Base-by-base conservation (phyloP, 176 grass and related monocot species). In the Oryza glaberrima region DNA sequence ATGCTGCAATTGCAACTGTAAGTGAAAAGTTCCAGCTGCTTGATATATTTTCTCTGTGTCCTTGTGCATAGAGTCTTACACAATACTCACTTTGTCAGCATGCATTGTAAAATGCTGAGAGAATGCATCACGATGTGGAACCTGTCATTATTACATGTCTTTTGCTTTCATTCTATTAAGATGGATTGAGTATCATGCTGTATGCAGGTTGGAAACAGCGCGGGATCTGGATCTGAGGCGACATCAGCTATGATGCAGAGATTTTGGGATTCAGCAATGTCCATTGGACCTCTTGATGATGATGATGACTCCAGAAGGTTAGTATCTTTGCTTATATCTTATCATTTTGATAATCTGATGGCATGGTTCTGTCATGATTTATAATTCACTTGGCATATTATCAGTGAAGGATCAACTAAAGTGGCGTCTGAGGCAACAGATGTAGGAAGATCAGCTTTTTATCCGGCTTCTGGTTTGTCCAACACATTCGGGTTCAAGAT, bases 261-360 rank as follows among this genome's bases (percentile, higher is more conserved):
- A 79, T 99, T 99, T 81, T 99, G 91, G 96, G 96, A 99, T 90
- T 96, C 96, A 60, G 91, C 93, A 65, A 93, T 99, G 90, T 89
- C 91, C 78, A 90, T 95, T 84, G 91, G 91, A 82, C 93, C 93
- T 75, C 73, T 95, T 52, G 93, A 99, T 86, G 91, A 96, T 20
- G 93, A 99, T 5, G 86, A 86, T 75, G 96, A 99, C 77, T 94
- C 85, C 72, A 77, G 86, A 88, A 99, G 96, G 96, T 95, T 76
- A 70, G 48, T 67, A 44, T 86, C 28, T 52, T 45, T 72, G 61
- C 81, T 88, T 77, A 58, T 49, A 49, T 75, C 67, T 41, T 69
- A 35, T 65, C n/a, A 78, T 88, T 83, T 44, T 86, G 40, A 46
- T 61, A 81, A 86, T 83, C 41, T 86, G 23, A 41, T 63, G 25